These are phyloP conservation scores for Exutisphaerella laricina DNA, from an alignment of 2,329 filamentous ascomycete species.

Conservation along the genomic window DNA sequence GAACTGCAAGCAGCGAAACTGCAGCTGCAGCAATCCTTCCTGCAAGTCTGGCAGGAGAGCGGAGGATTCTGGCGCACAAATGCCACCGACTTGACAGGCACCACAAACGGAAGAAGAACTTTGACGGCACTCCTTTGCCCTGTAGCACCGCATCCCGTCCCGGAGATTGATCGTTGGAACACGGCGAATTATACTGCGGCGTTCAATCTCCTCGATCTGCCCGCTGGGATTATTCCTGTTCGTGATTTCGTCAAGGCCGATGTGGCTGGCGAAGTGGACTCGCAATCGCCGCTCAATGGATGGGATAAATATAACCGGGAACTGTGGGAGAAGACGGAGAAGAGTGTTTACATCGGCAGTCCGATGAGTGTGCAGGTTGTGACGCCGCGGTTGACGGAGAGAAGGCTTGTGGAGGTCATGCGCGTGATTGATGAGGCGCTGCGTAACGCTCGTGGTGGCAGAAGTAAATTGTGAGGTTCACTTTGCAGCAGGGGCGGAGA, in stretches of 20 bases:
- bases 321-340: conserved; percentile 52
- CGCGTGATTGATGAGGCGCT: conserved; percentile 46
- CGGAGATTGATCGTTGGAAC: conserved; percentile 58
- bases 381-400: conserved; percentile 50
- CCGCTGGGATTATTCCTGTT: conserved; percentile 54
- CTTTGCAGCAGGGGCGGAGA: conserved; percentile 1
- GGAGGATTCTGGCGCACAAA: conserved; percentile 36
- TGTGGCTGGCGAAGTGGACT: conserved; percentile 44
- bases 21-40: conserved; percentile 51
- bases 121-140: conserved; percentile 60
- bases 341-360: conserved; percentile 50
- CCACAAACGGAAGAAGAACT: conserved; percentile 11
- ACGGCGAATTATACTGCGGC: conserved; percentile 56
- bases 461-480: too few relatives aligned
- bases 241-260: conserved; percentile 47
- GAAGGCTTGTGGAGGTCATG: conserved; percentile 51
- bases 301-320: conserved; percentile 58
- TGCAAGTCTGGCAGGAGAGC: conserved; percentile 52
- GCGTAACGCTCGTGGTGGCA: too few relatives aligned
- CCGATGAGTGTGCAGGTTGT: conserved; percentile 54
- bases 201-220: conserved; percentile 59
- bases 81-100: conserved; percentile 9
- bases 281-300: conserved; percentile 40
- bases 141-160: conserved; percentile 58
- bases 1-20: conserved; percentile 50